phyloP scores from a whole-genome alignment of 345 rosid genomes.

The Ceriops tagal region DNA sequence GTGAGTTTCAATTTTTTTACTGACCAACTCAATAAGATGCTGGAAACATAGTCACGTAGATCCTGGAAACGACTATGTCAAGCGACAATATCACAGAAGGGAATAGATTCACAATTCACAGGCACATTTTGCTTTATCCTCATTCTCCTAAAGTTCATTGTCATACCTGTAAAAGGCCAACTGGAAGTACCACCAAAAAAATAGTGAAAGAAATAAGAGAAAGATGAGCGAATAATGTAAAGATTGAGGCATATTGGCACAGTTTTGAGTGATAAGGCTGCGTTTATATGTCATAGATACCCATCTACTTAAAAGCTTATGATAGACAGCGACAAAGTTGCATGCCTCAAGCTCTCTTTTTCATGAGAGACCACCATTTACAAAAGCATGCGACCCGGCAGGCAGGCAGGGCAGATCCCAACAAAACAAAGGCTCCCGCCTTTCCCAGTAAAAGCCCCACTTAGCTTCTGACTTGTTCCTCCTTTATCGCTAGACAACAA shows the following conservation, averaged over 20 bases:
- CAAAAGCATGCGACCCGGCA: slow-evolving; percentile 27
- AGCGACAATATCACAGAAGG: slow-evolving; percentile 7
- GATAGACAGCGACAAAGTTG: slow-evolving; percentile 4
- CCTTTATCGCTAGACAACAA: slow-evolving; percentile 9
- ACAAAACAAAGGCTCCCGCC: slow-evolving; percentile 8
- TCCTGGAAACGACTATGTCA: slow-evolving; percentile 24
- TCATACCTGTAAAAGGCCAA: neutral
- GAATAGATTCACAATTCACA: slow-evolving; percentile 9
- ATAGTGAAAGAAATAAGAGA: slow-evolving; percentile 16
- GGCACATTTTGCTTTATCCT: neutral
- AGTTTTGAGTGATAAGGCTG: slow-evolving; percentile 19
- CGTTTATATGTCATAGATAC: neutral
- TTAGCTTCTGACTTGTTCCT: neutral
- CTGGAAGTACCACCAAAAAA: neutral
- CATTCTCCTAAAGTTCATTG: neutral
- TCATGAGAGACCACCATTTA: slow-evolving; percentile 8
- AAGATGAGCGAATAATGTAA: neutral
- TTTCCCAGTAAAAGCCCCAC: slow-evolving; percentile 18
- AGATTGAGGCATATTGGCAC: slow-evolving; percentile 1
- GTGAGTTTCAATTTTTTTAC: no score
- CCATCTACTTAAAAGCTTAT: slow-evolving; percentile 12
- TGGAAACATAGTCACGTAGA: neutral
- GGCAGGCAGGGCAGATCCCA: neutral
- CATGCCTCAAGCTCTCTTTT: slow-evolving; percentile 12
- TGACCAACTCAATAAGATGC: no score